Conservation (phyloP, 148 eudicot species). For the Selenicereus undatus region DNA sequence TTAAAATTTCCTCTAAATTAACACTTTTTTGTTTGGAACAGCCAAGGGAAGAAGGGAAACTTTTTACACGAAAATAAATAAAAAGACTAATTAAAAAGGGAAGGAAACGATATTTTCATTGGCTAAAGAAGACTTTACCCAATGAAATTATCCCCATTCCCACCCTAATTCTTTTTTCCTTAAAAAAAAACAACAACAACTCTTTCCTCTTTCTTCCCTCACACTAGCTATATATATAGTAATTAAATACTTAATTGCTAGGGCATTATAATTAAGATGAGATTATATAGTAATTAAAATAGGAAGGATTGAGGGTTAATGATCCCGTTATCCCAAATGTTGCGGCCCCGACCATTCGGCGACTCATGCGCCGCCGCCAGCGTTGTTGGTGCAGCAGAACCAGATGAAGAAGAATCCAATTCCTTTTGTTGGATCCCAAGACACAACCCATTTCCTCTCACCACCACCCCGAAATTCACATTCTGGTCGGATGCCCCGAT, state of each 20-base stretch:
- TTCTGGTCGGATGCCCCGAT: neutral
- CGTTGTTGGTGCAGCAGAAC: constrained; percentile 5
- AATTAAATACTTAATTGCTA: neutral
- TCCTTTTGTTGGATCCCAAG: constrained; percentile 3
- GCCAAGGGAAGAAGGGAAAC: constrained; percentile 3
- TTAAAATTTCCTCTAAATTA: neutral
- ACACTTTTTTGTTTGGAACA: neutral
- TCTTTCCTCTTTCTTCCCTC: neutral
- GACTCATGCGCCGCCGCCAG: constrained; percentile 18
- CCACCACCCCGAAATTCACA: neutral
- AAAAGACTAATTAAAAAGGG: neutral
- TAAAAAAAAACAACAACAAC: neutral
- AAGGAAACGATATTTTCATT: neutral
- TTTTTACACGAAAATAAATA: neutral
- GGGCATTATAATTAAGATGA: neutral
- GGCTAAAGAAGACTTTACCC: neutral
- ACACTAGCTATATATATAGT: neutral
- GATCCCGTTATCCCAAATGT: constrained; percentile 13
- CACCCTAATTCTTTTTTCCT: neutral
- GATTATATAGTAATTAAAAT: neutral
- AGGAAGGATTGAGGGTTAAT: neutral
- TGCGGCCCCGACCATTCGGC: constrained; percentile 9
- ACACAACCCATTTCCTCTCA: neutral
- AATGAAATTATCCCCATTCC: neutral
- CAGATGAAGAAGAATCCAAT: neutral